Percentiles rank a stretch among this genome's conserved stretches.
Evolutionary conservation across 768 basidiomycete species (phyloP).

Genomic region (Scleroderma bovista): DNA sequence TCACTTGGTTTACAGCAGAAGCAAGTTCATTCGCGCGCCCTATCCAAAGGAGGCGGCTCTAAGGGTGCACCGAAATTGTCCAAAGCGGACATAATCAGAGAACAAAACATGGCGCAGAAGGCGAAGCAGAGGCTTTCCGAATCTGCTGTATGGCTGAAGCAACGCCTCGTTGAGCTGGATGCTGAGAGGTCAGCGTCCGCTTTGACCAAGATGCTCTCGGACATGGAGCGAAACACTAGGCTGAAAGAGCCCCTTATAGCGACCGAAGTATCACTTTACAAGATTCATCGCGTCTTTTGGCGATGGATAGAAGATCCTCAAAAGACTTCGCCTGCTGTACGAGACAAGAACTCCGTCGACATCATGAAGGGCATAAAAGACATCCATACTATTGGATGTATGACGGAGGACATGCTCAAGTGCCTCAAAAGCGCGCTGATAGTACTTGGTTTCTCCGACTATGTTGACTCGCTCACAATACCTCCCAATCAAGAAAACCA

Average conservation of each 20-base stretch:
- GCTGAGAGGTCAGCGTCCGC: conserved; percentile 12
- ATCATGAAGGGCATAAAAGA: conserved; percentile 47
- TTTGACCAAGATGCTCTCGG: conserved; percentile 30
- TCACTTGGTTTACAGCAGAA: conserved; percentile 12
- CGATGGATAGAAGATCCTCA: conserved; percentile 47
- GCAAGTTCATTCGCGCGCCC: conserved; percentile 9
- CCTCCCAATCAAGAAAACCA: conserved; percentile 17
- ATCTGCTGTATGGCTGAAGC: conserved; percentile 48
- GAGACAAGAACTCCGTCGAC: conserved; percentile 42
- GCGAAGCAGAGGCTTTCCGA: conserved; percentile 34
- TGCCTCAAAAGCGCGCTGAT: conserved; percentile 37
- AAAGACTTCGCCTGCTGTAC: conserved; percentile 30
- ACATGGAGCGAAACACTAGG: conserved; percentile 42
- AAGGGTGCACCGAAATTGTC: conserved; percentile 26
- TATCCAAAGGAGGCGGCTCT: conserved; percentile 8
- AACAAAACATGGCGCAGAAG: conserved; percentile 42
- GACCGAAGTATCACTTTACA: conserved; percentile 48
- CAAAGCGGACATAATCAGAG: conserved; percentile 37
- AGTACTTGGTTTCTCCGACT: conserved; percentile 44
- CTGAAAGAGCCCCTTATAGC: conserved; percentile 38
- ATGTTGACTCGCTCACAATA: conserved; percentile 21
- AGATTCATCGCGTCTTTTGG: conserved; percentile 45
- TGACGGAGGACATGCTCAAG: conserved; percentile 25
- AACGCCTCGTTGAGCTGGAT: conserved; percentile 36
- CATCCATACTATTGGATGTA: conserved; percentile 31